Base-by-base conservation (phyloP, 192 early-diverging fungal genomes). In the Podila clonocystis region DNA sequence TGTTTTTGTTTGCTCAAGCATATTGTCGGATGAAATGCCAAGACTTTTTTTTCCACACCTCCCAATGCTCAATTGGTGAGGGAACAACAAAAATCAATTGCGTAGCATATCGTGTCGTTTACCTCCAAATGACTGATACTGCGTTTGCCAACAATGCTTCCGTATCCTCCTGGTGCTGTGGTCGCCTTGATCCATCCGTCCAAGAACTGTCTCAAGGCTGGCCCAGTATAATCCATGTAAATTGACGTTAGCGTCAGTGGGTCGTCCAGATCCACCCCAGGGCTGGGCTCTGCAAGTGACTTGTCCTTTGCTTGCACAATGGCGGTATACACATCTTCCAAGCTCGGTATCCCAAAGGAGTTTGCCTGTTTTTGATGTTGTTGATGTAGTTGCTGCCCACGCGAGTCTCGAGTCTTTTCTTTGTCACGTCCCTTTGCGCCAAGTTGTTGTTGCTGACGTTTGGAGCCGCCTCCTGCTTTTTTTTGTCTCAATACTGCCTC, bases 51-150 rank as follows among this genome's bases (percentile, higher is more conserved):
- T 41, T 45, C 41, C 41, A 17, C 41, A 45, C 15, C 41, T 45
- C 41, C 41, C 15, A 45, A 15, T 15, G 41, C 41, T 17, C 41
- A 8, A 38, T 0, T 38, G 41, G 3, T 15, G 41, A 17, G 11
- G 41, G 41, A 45, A 15, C 7, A 12, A 8, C 3, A 6, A 38
- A 45, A 36, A 36, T 9, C 11, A 45, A 45, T 22, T 28, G n/a
- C 55, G 22, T 65, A 13, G 34, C 34, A 63, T 5, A 63, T 5
- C 9, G 33, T 63, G 20, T 38, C 20, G 34, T 12, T 65, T 71
- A 79, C 76, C 65, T 79, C 76, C 28, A 72, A 59, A n/a, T 26
- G 48, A 12, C 69, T 65, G 15, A 65, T 26, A 13, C 72, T 72
- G 31, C 76, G 45, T 58, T 72, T 72, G 11, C 76, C 76, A 34